These are phyloP conservation scores for Eremothecium coryli DNA, from an alignment of 1,139 yeast genomes.

Conservation along the genomic window DNA sequence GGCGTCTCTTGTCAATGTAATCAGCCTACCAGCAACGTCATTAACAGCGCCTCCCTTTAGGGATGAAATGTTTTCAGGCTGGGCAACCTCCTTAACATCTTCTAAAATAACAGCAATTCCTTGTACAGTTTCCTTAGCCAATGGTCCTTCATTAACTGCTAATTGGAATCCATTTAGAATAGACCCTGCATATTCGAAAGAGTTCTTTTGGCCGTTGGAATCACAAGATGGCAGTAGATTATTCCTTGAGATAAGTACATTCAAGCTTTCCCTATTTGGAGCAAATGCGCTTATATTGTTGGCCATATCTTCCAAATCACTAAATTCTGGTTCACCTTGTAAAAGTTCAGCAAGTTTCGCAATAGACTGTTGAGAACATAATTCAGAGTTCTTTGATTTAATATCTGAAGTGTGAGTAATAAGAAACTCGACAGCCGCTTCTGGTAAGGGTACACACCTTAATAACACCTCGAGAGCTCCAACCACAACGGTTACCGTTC, in stretches of 20 bases:
- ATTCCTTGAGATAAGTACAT: conserved; percentile 51
- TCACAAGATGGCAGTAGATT: conserved; percentile 27
- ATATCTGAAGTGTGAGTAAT: conserved; percentile 38
- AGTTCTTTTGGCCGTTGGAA: conserved; percentile 22
- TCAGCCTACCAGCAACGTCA: conserved; percentile 57
- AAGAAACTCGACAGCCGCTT: conserved; percentile 42
- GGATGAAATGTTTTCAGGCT: conserved; percentile 28
- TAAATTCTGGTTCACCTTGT: conserved; percentile 18
- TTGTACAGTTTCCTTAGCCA: conserved; percentile 79
- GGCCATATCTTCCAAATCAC: conserved; percentile 24
- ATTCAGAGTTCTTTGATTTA: conserved; percentile 20
- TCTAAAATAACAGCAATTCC: conserved; percentile 58
- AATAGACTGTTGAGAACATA: neutral
- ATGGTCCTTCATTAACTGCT: conserved; percentile 77
- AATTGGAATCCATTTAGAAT: conserved; percentile 78
- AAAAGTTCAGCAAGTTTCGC: conserved; percentile 31
- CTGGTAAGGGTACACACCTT: conserved; percentile 52
- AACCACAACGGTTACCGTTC: conserved; percentile 36
- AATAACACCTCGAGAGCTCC: conserved; percentile 41
- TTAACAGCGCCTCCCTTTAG: conserved; percentile 28
- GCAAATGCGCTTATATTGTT: conserved; percentile 61
- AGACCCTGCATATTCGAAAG: conserved; percentile 52
- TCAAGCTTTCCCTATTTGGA: conserved; percentile 69
- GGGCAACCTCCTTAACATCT: conserved; percentile 32
- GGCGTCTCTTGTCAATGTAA: conserved; percentile 63